These are phyloP conservation scores for Iodosphaeria phyllophila DNA, from an alignment of 2,329 filamentous ascomycete genomes.

Conservation along the genomic window DNA sequence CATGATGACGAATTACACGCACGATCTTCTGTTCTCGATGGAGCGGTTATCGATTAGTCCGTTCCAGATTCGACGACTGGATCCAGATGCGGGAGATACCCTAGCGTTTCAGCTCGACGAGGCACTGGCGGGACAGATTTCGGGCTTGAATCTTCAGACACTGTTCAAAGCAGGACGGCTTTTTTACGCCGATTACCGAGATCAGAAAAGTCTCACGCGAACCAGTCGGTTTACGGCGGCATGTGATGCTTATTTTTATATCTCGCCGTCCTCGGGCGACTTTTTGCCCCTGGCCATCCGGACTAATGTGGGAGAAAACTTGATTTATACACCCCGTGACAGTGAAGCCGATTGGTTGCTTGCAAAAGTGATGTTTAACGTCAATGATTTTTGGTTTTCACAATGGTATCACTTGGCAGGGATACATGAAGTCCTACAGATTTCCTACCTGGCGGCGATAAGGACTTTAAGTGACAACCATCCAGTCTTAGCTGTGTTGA, in stretches of 20 bases:
- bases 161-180: conserved; percentile 19
- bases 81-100: conserved; percentile 9
- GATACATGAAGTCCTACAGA: conserved; percentile 24
- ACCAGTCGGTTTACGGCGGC: conserved; percentile 17
- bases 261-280: conserved; percentile 17
- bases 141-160: conserved; percentile 12
- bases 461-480: conserved; percentile 25
- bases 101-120: conserved; percentile 19
- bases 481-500: conserved; percentile 20
- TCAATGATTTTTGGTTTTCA: conserved; percentile 25
- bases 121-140: conserved; percentile 10
- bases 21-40: conserved; percentile 28
- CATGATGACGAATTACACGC: conserved; percentile 23
- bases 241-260: conserved; percentile 27
- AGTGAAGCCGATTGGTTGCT: conserved; percentile 25
- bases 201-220: conserved; percentile 12
- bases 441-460: conserved; percentile 23
- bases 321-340: conserved; percentile 28
- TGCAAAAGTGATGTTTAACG: conserved; percentile 29
- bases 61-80: conserved; percentile 16
- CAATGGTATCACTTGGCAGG: conserved; percentile 23
- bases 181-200: conserved; percentile 22
- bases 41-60: conserved; percentile 23
- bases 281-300: conserved; percentile 27
- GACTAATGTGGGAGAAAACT: conserved; percentile 20